These are phyloP conservation scores for Starmerella floricola DNA, from an alignment of 805 yeast genomes.

Conservation along the genomic window DNA sequence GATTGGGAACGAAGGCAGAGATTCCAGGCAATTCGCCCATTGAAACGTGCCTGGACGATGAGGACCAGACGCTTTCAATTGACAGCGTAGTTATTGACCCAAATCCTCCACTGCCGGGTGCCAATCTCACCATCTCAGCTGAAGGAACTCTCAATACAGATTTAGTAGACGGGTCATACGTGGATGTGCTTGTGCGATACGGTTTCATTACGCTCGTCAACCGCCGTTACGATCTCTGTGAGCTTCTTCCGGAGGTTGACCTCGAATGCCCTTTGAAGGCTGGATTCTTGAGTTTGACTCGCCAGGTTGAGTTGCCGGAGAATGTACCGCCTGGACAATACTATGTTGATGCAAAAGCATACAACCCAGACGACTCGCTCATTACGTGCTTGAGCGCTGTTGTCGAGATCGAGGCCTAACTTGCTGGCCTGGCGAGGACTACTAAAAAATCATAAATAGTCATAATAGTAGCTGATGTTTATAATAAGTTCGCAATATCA, in stretches of 20 bases:
- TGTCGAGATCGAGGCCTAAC: conserved; percentile 32
- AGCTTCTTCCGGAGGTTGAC: conserved; percentile 70
- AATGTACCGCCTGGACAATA: conserved; percentile 96
- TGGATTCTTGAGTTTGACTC: conserved; percentile 56
- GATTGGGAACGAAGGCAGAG: conserved; percentile 10
- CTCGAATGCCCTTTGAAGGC: conserved; percentile 67
- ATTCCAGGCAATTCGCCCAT: conserved; percentile 89
- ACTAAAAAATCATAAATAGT: neutral
- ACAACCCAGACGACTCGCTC: conserved; percentile 65
- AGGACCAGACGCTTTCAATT: conserved; percentile 53
- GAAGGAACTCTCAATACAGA: conserved; percentile 45
- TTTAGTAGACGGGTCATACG: conserved; percentile 78
- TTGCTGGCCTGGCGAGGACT: neutral
- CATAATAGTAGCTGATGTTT: too few species aligned
- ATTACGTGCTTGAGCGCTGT: conserved; percentile 62
- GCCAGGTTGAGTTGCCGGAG: conserved; percentile 69
- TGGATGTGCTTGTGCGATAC: conserved; percentile 83
- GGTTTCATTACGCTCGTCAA: conserved; percentile 82
- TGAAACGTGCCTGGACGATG: conserved; percentile 54
- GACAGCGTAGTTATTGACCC: conserved; percentile 54
- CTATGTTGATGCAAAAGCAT: conserved; percentile 78
- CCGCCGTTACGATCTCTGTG: conserved; percentile 89
- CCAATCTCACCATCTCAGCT: conserved; percentile 68
- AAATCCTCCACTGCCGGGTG: conserved; percentile 83
- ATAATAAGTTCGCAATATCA: too few species aligned